Conservation (phyloP, 208 protist species). For the Leishmania major region DNA sequence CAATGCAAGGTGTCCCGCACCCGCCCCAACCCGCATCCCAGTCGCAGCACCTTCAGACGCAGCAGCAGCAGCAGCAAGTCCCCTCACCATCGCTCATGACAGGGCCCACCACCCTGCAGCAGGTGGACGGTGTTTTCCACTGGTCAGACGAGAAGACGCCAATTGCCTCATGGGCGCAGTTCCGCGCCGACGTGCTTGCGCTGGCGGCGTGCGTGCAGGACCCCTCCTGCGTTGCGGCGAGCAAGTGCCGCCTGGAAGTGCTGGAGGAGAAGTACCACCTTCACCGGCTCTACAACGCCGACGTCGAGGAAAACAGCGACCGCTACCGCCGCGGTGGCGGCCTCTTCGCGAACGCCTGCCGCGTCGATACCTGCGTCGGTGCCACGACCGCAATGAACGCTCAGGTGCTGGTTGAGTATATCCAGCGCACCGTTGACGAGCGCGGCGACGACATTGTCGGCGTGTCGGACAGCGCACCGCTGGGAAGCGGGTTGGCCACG, state of each 20-base stretch:
- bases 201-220: constrained; percentile 57
- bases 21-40: not conserved
- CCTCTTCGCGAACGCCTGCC: constrained; percentile 87
- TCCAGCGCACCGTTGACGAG: constrained; percentile 88
- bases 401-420: constrained; percentile 90
- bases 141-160: constrained; percentile 54
- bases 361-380: constrained; percentile 95
- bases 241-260: constrained; percentile 80
- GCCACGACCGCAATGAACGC: constrained; percentile 87
- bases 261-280: constrained; percentile 94
- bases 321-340: constrained; percentile 67
- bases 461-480: not conserved
- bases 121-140: constrained; percentile 66
- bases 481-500: not conserved
- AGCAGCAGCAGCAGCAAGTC: constrained; percentile 2
- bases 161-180: constrained; percentile 75
- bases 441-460: constrained; percentile 80
- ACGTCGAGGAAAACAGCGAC: constrained; percentile 65
- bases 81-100: constrained; percentile 5
- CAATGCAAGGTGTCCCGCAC: not conserved
- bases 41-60: not conserved
- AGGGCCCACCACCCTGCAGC: constrained; percentile 50
- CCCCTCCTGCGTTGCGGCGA: constrained; percentile 52
- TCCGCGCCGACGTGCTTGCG: constrained; percentile 62
- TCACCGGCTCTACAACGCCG: constrained; percentile 91